Evolutionary conservation across 1,284 basidiomycete genomes (phyloP).

Genomic region (Rhodotorula sp.): DNA sequence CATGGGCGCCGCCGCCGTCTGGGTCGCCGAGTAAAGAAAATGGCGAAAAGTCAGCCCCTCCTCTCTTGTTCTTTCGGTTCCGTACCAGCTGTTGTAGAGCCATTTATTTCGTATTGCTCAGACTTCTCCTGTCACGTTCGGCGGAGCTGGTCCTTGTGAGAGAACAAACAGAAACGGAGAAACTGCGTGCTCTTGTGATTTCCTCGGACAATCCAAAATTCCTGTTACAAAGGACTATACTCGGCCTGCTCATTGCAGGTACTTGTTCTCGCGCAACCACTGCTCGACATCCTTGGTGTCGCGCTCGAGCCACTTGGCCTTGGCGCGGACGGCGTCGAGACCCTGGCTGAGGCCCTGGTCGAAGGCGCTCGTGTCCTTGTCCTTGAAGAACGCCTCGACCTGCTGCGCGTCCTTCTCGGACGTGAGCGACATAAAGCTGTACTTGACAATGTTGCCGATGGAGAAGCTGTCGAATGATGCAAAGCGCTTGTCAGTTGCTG

Average conservation of each 20-base stretch:
- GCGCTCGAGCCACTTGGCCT: constrained; percentile 56
- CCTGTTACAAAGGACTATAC: background rate
- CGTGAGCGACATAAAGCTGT: constrained; percentile 53
- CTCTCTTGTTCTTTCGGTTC: background rate
- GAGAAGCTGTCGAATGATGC: constrained; percentile 55
- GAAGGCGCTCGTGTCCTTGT: constrained; percentile 33
- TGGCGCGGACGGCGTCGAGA: constrained; percentile 56
- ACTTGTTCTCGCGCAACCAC: constrained; percentile 59
- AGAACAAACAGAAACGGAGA: background rate
- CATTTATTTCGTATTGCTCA: background rate
- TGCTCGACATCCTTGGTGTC: constrained; percentile 58
- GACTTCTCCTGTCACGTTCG: background rate
- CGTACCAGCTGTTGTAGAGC: background rate
- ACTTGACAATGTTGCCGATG: constrained; percentile 20
- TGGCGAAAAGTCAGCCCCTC: background rate
- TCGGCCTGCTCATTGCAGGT: background rate
- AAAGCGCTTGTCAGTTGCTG: too few species aligned
- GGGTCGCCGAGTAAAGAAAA: constrained; percentile 56
- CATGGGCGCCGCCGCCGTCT: constrained; percentile 79
- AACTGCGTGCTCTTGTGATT: background rate
- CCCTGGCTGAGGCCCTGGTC: constrained; percentile 44
- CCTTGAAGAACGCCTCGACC: constrained; percentile 60
- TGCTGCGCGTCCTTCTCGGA: constrained; percentile 68
- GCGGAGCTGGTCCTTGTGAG: too few species aligned
- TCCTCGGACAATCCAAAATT: too few species aligned